Base-by-base conservation (phyloP, 2,329 filamentous ascomycete species). In the Alternaria novae-zelandiae region DNA sequence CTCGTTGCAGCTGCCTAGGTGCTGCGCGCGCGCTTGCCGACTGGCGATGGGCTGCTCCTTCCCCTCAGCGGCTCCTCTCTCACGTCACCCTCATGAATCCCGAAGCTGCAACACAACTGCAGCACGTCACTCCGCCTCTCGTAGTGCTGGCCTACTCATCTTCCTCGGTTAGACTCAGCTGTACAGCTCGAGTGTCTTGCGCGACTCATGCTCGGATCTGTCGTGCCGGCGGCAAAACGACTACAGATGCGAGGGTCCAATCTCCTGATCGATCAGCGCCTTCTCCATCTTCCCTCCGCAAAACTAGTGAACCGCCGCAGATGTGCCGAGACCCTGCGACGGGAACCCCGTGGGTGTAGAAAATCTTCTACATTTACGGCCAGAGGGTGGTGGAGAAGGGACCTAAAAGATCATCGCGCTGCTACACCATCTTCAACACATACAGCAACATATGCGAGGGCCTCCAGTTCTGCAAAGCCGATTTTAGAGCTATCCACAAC, bases 251-350 rank as follows among this genome's bases (percentile, higher is more conserved):
- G 43, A 57, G 65, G 63, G 57, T 32, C 57, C 61, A 67, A 64
- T 63, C 49, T 54, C 13, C 41, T 61, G 50, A 46, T 50, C 10
- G 43, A 54, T 60, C 57, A 46, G 59, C 56, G 44, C 44, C 49
- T 46, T 41, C 43, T 54, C 51, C 41, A 54, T 41, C 55, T 41
- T 54, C 54, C 53, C 64, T 69, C 66, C 66, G 57, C 59, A 65
- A 54, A 64, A 66, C 59, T 11, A 57, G 66, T 69, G 69, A 68
- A 65, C 54, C 51, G 57, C 43, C 54, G 63, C 57, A 67, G 67
- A 69, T 59, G 62, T 64, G 47, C 49, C 54, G 57, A 62, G 57
- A 36, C 47, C 56, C 64, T 56, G 54, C 56, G 57, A 55, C 60
- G 51, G 61, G 54, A 61, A 55, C 61, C 63, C 61, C 57, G 47